A percentile compares a stretch with the other conserved stretches of the same genome.
These are phyloP conservation scores for Corinectria fuckeliana DNA, from an alignment of 2,329 filamentous ascomycete genomes.

Conservation along the genomic window DNA sequence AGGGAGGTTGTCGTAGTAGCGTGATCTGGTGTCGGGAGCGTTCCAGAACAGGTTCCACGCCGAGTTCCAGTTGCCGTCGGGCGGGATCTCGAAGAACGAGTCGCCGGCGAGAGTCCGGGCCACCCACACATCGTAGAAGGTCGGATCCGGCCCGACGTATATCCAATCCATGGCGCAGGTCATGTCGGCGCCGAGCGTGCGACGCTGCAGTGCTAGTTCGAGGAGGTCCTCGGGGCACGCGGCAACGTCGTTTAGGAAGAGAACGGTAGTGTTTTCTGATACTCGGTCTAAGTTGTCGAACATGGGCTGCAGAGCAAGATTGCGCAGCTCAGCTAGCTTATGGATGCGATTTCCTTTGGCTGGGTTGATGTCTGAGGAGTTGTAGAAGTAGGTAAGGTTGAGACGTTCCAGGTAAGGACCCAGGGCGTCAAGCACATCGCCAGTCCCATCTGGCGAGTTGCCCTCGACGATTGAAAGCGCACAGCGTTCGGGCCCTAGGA, in stretches of 20 bases:
- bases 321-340: slow-evolving; percentile 57
- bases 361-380: slow-evolving; percentile 52
- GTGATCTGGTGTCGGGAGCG: slow-evolving; percentile 43
- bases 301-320: slow-evolving; percentile 58
- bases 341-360: slow-evolving; percentile 51
- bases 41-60: slow-evolving; percentile 62
- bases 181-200: slow-evolving; percentile 57
- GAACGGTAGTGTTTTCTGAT: slow-evolving; percentile 49
- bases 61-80: slow-evolving; percentile 55
- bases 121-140: slow-evolving; percentile 66
- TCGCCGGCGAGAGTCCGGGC: slow-evolving; percentile 59
- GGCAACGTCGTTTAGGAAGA: slow-evolving; percentile 63
- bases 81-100: slow-evolving; percentile 60
- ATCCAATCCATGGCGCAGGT: slow-evolving; percentile 67
- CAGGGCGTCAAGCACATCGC: slow-evolving; percentile 54
- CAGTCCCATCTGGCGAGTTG: slow-evolving; percentile 60
- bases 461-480: slow-evolving; percentile 63
- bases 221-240: slow-evolving; percentile 62
- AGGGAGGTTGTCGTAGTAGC: slow-evolving; percentile 48
- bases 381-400: slow-evolving; percentile 51
- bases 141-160: slow-evolving; percentile 49
- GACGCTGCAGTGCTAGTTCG: slow-evolving; percentile 59
- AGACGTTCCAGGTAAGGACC: slow-evolving; percentile 46
- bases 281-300: slow-evolving; percentile 36
- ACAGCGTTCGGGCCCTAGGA: slow-evolving; percentile 58